These are phyloP conservation scores for Fereydounia khargensis DNA, from an alignment of 1,284 basidiomycete species.

Conservation along the genomic window DNA sequence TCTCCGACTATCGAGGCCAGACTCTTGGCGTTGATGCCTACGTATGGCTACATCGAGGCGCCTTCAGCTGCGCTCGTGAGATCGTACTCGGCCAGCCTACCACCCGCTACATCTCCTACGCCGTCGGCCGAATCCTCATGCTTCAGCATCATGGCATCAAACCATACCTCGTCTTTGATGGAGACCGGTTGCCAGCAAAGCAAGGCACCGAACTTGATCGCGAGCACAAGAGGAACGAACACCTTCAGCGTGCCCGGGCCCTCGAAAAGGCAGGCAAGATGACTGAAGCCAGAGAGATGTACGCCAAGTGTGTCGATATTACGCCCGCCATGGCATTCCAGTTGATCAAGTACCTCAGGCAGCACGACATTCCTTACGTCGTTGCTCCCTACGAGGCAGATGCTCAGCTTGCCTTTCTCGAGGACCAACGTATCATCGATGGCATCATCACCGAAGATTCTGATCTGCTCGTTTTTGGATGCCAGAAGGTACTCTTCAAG, in stretches of 20 bases:
- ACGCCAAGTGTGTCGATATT: constrained; percentile 88
- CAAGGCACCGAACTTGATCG: constrained; percentile 81
- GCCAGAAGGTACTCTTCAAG: constrained; percentile 64
- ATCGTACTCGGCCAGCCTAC: constrained; percentile 80
- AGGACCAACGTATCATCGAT: constrained; percentile 77
- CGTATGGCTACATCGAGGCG: constrained; percentile 95
- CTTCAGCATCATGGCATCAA: constrained; percentile 78
- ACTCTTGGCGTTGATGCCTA: constrained; percentile 79
- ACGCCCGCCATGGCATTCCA: constrained; percentile 97
- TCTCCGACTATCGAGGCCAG: constrained; percentile 39
- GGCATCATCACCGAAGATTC: constrained; percentile 97
- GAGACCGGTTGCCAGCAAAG: constrained; percentile 91
- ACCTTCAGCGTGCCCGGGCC: constrained; percentile 67
- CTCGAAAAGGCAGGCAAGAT: constrained; percentile 75
- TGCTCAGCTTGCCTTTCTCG: constrained; percentile 90
- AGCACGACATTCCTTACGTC: constrained; percentile 64
- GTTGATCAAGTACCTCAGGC: constrained; percentile 76
- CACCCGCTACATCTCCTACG: constrained; percentile 86
- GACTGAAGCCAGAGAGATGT: constrained; percentile 79
- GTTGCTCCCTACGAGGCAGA: constrained; percentile 99
- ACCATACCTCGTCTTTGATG: constrained; percentile 95
- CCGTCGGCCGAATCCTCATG: constrained; percentile 86
- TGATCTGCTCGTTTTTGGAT: constrained; percentile 94
- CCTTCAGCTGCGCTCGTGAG: constrained; percentile 82
- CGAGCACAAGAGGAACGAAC: constrained; percentile 68